Conservation (phyloP, 306 rosid genomes). For the Phaseolus lunatus region DNA sequence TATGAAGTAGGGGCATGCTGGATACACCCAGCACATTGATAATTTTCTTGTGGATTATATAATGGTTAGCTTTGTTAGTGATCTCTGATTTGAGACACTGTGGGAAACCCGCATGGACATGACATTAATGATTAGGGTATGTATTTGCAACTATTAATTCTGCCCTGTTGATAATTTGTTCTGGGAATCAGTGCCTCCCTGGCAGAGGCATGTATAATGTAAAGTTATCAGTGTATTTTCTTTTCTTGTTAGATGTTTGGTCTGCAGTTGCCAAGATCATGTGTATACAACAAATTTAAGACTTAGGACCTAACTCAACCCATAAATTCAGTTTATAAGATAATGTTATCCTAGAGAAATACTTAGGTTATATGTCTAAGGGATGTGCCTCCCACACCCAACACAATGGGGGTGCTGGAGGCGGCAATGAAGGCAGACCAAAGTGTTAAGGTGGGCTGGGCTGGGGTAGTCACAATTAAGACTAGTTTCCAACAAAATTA, state of each 20-base stretch:
- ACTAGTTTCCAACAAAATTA: not conserved
- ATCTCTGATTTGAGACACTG: not conserved
- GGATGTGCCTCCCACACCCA: not conserved
- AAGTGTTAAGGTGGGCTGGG: not conserved
- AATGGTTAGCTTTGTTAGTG: not conserved
- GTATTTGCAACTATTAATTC: not conserved
- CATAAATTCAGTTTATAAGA: not conserved
- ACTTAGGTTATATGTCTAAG: not conserved
- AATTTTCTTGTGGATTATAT: not conserved
- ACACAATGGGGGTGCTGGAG: not conserved
- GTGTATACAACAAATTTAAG: not conserved
- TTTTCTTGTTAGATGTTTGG: not conserved
- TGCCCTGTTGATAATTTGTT: not conserved
- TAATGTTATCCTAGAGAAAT: not conserved
- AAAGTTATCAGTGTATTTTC: not conserved
- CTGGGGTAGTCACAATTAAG: not conserved
- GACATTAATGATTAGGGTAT: not conserved
- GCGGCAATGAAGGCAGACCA: not conserved
- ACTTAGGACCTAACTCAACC: not conserved
- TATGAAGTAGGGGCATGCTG: not conserved
- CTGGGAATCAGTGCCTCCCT: not conserved
- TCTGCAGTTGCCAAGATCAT: constrained; percentile 3
- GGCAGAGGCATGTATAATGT: not conserved
- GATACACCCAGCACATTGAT: not conserved
- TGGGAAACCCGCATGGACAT: not conserved